Base-by-base conservation (phyloP, 179 eudicot species). In the Beta lomatogona region DNA sequence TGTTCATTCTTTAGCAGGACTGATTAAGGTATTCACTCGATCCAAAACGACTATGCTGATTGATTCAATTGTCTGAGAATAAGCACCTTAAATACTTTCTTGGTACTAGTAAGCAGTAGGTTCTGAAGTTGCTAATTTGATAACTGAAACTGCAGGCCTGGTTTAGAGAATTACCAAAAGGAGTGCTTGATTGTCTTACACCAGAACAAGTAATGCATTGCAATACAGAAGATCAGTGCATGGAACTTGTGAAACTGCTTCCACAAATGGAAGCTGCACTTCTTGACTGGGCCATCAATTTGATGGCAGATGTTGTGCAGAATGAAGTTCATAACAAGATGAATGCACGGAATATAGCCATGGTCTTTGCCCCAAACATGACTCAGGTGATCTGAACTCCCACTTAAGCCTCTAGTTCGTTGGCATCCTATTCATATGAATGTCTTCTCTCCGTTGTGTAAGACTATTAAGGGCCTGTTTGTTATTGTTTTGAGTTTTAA, bases 281-380 rank as follows among this genome's bases (percentile, higher is more conserved):
- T 7, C 97, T 94, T 21, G 93, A 92, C 75, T 94, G 97, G 98
- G 97, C 93, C 53, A 85, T 93, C 84, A 93, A 94, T 86, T 78
- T 94, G 82, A 93, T 93, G 98, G 91, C 94, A 52, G 98, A 93
- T 64, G 94, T 93, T 41, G 98, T 90, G 53, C 86, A 89, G 59
- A 78, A 89, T 65, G 94, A 93, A 71, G 79, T 79, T n/a, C 80
- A 81, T 61, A 94, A 94, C 87, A 93, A 94, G 91, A 94, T 94
- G 98, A 94, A 93, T 81, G 90, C 98, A 2, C 89, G 94, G 59
- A 94, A 94, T 80, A 91, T 93, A 63, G 93, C 98, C 9, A 93
- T 94, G 98, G 96, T 94, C 50, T 94, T 93, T 79, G 97, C 98
- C 12, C 98, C 98, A 41, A 94, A 94, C 85, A 94, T 94, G 98